Evolutionary conservation across 192 early-diverging fungal species (phyloP).

Genomic region (Coemansia sp.): DNA sequence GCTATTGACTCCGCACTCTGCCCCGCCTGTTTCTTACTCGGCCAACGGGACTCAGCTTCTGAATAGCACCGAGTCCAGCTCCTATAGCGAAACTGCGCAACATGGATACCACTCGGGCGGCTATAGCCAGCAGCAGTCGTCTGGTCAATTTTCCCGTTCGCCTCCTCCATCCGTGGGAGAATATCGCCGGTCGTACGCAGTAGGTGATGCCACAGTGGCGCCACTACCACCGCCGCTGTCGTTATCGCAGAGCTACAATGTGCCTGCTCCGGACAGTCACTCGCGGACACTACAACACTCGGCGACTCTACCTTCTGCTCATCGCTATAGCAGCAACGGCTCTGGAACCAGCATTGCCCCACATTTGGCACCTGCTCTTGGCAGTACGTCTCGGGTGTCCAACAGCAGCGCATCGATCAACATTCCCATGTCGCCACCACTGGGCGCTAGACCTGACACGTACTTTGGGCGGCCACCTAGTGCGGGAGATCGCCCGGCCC

Average conservation of each 20-base stretch:
- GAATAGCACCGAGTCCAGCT: conserved; percentile 30
- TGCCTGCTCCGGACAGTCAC: neutral
- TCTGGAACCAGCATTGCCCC: neutral
- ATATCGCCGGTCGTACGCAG: conserved; percentile 6
- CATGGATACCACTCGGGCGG: neutral
- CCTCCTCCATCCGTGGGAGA: neutral
- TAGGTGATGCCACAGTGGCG: neutral
- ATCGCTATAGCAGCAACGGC: neutral
- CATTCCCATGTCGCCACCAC: conserved; percentile 53
- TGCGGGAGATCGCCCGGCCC: conserved; percentile 9
- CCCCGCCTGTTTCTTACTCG: conserved; percentile 49
- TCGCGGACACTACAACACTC: conserved; percentile 38
- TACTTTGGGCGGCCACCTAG: conserved; percentile 27
- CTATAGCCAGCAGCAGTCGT: conserved; percentile 9
- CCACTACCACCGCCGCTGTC: neutral
- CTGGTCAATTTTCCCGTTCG: conserved; percentile 8
- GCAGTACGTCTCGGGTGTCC: conserved; percentile 1
- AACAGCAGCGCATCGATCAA: conserved; percentile 32
- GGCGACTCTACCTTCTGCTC: conserved; percentile 23
- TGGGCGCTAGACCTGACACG: conserved; percentile 24
- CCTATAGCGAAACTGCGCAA: neutral
- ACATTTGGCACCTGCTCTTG: neutral
- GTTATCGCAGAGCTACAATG: conserved; percentile 18
- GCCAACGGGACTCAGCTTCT: conserved; percentile 56
- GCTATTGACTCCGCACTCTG: conserved; percentile 26